phyloP scores from a whole-genome alignment of 495 filamentous ascomycete genomes.

The Acidiella bohemica region DNA sequence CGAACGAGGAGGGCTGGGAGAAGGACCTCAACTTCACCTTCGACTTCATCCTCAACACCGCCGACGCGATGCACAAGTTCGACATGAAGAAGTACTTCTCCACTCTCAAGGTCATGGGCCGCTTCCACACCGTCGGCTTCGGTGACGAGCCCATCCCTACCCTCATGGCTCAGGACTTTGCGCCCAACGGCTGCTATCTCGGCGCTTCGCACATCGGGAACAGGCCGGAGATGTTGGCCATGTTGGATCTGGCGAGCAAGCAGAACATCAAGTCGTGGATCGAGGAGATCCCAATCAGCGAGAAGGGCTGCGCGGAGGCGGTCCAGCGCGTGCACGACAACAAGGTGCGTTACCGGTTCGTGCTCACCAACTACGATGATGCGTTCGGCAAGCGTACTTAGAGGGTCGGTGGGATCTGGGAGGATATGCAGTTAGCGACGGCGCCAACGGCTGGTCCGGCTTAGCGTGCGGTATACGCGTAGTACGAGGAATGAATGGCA shows the following conservation, averaged over 20 bases:
- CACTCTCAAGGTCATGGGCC: constrained; percentile 70
- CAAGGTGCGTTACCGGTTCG: constrained; percentile 53
- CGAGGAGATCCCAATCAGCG: constrained; percentile 58
- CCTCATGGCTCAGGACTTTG: constrained; percentile 64
- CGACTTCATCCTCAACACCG: constrained; percentile 61
- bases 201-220: constrained; percentile 72
- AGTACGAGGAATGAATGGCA: no score
- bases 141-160: constrained; percentile 65
- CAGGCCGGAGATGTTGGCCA: constrained; percentile 63
- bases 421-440: no score
- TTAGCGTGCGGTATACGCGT: no score
- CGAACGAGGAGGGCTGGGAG: constrained; percentile 28
- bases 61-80: constrained; percentile 56
- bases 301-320: constrained; percentile 52
- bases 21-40: constrained; percentile 44
- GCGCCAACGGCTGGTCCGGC: no score
- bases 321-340: constrained; percentile 56
- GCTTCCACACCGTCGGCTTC: constrained; percentile 70
- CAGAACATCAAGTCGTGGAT: constrained; percentile 69
- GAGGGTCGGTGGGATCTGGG: no score
- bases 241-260: constrained; percentile 71
- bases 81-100: constrained; percentile 58
- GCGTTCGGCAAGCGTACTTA: constrained; percentile 36
- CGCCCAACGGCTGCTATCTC: constrained; percentile 64
- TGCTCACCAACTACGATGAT: constrained; percentile 52